A percentile compares a stretch with the other conserved stretches of the same genome.
These are phyloP conservation scores for Cudoniella acicularis DNA, from an alignment of 495 filamentous ascomycete genomes.

Conservation along the genomic window DNA sequence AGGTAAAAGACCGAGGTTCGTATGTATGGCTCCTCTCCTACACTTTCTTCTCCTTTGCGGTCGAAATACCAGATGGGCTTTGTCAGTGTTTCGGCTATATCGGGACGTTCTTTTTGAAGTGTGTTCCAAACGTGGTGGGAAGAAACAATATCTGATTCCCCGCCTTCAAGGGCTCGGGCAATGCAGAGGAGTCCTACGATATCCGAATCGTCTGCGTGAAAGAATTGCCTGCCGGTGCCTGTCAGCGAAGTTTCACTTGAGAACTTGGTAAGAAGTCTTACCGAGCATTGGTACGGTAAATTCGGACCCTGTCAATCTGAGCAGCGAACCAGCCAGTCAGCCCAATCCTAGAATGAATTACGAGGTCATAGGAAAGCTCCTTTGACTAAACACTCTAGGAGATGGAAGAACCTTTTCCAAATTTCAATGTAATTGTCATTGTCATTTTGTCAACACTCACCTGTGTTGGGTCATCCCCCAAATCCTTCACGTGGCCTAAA, in stretches of 20 bases:
- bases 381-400: too few relatives aligned
- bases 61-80: slow-evolving; percentile 91
- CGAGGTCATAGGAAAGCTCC: too few relatives aligned
- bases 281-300: slow-evolving; percentile 84
- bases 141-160: slow-evolving; percentile 79
- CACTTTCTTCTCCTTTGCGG: slow-evolving; percentile 79
- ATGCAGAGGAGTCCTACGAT: slow-evolving; percentile 85
- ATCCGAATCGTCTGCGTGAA: slow-evolving; percentile 80
- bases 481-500: slow-evolving; percentile 85
- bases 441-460: not conserved
- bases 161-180: slow-evolving; percentile 71
- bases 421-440: too few relatives aligned
- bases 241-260: not conserved
- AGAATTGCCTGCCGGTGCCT: slow-evolving; percentile 51
- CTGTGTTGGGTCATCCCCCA: slow-evolving; percentile 71
- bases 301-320: slow-evolving; percentile 75
- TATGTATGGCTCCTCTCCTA: slow-evolving; percentile 74
- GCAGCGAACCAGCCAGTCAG: not conserved
- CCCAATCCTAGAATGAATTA: too few relatives aligned
- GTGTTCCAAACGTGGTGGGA: slow-evolving; percentile 81
- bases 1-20: slow-evolving; percentile 71
- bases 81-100: slow-evolving; percentile 70
- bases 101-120: slow-evolving; percentile 69
- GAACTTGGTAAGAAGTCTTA: slow-evolving; percentile 33
- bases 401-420: too few relatives aligned